A percentile compares a stretch with the other conserved stretches of the same genome.
Conservation (phyloP, 1,284 basidiomycete genomes). For the Coniophora puteana region DNA sequence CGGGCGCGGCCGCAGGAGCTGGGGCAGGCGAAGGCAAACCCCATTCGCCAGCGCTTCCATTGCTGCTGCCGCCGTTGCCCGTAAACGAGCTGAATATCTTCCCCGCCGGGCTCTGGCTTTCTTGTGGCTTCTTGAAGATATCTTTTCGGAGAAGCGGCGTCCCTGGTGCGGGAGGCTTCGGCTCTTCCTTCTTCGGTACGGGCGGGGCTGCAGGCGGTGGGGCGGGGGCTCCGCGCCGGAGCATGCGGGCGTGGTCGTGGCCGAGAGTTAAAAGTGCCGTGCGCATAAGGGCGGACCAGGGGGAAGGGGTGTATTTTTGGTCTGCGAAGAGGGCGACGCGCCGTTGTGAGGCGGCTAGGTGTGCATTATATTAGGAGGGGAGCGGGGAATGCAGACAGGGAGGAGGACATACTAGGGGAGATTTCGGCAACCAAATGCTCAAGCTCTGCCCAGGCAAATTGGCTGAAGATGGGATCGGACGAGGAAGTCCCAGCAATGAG, state of each 20-base stretch:
- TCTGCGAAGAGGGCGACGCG: conserved; percentile 65
- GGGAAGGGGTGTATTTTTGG: conserved; percentile 59
- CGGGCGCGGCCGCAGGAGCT: conserved; percentile 40
- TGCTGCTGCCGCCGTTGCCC: conserved; percentile 51
- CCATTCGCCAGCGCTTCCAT: too few species aligned
- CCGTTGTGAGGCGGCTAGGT: conserved; percentile 34
- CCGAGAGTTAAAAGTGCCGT: conserved; percentile 60
- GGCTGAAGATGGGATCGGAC: conserved; percentile 43
- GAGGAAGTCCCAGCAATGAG: conserved; percentile 60
- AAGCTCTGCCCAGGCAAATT: conserved; percentile 58
- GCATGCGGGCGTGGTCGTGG: conserved; percentile 58
- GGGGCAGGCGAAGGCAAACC: too few species aligned
- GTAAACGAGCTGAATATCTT: conserved; percentile 51
- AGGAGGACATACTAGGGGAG: too few species aligned
- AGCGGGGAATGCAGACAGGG: too few species aligned
- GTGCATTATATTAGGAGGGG: too few species aligned
- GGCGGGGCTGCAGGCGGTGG: conserved; percentile 23
- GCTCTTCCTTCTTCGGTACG: conserved; percentile 15
- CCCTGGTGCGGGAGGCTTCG: conserved; percentile 24
- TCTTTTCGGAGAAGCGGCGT: conserved; percentile 45
- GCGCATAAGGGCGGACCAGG: conserved; percentile 61
- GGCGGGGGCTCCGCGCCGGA: conserved; percentile 44
- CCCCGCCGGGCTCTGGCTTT: conserved; percentile 45
- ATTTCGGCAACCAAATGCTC: conserved; percentile 39
- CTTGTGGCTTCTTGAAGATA: conserved; percentile 39